Conservation (phyloP, 2,329 filamentous ascomycete species). For the Hirsutella minnesotensis region DNA sequence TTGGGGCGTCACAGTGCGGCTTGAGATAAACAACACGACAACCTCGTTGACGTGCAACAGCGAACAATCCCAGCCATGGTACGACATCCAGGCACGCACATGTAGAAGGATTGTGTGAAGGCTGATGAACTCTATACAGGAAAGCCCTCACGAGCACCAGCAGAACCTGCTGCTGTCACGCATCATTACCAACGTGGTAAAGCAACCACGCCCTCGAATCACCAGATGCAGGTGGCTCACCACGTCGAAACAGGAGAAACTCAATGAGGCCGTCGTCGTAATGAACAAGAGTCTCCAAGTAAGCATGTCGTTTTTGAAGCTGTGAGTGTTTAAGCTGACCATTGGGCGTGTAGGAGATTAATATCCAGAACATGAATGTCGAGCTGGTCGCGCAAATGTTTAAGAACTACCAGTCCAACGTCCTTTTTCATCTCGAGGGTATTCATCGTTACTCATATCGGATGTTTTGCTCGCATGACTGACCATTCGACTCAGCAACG, state of each 20-base stretch:
- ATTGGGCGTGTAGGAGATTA: constrained; percentile 61
- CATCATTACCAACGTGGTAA: constrained; percentile 94
- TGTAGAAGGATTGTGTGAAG: too few species aligned
- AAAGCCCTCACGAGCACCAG: constrained; percentile 95
- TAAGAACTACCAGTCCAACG: constrained; percentile 98
- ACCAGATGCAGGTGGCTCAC: not conserved
- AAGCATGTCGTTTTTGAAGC: not conserved
- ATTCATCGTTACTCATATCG: constrained; percentile 10
- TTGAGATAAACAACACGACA: too few species aligned
- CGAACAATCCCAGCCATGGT: too few species aligned
- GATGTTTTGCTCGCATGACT: not conserved
- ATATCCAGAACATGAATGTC: constrained; percentile 97
- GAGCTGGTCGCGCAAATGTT: constrained; percentile 99
- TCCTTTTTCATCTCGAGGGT: constrained; percentile 96
- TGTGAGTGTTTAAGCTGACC: not conserved
- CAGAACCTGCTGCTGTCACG: constrained; percentile 86
- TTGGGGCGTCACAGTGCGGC: too few species aligned
- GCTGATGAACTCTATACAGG: constrained; percentile 33
- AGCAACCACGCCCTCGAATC: constrained; percentile 16
- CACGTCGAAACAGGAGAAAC: constrained; percentile 62
- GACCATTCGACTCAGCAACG: constrained; percentile 44
- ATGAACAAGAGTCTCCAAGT: constrained; percentile 90
- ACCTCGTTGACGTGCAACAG: too few species aligned
- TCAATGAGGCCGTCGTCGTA: constrained; percentile 86
- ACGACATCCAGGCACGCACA: not conserved